Evolutionary conservation across 129 eudicot species (phyloP), one percentile per base, ranked within the genome.

Genomic region (Chrysanthemum lavandulifolium): DNA sequence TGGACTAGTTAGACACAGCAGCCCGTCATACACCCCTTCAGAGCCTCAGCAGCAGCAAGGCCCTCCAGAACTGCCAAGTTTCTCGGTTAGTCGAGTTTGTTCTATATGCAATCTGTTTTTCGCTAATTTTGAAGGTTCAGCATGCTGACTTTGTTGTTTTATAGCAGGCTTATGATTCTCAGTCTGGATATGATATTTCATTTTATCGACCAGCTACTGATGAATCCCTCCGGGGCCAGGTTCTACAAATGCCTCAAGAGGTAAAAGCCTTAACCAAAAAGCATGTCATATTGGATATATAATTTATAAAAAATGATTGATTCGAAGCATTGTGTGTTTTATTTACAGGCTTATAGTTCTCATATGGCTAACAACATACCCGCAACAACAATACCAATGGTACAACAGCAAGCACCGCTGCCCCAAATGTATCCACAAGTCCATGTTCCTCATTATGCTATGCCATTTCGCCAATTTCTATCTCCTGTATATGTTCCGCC

Each of bases 401-500:
- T 86, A 62, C 98, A 89, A 49, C 96, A 92, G 61, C 95, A 81
- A 78, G 84, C 86, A 48, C 92, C 80, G 9, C 72, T 92, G 73
- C 87, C 96, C 4, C 98, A 89, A 85, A 89, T 93, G 95, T 89
- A 89, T 73, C 96, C 98, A 5, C 98, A 84, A 72, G 84, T 93
- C 52, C 98, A 92, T 57, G 74, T 88, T 67, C 82, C 92, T 23
- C 97, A 80, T 83, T 92, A 64, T 73, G 83, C 96, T 10, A 91
- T 89, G 95, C 96, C 92, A 16, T 89, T 85, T 40, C 98, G 95
- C 67, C 98, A 93, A 74, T 86, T 78, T 60, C 29, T 89, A 43
- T 81, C 98, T 66, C 98, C 96, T 40, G 81, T 93, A 3, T 93
- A 93, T 64, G 96, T 93, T 61, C 98, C 98, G 10, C 98, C 98